phyloP scores from a whole-genome alignment of 192 early-diverging fungal genomes.

The Rhizoclosmatium globosum region DNA sequence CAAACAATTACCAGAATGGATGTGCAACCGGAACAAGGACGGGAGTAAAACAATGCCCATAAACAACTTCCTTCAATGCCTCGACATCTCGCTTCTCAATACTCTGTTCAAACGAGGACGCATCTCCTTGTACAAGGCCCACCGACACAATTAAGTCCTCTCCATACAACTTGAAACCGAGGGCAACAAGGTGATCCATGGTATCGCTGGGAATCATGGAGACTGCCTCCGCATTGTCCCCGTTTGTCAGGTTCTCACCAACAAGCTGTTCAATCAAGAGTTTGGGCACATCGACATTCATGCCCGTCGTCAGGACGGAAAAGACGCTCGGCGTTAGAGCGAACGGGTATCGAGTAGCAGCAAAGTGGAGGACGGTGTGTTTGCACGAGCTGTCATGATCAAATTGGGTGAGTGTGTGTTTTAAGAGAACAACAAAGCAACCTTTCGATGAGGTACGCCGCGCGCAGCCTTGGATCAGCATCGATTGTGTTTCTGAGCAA shows the following conservation, averaged over 20 bases:
- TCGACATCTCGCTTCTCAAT: background rate
- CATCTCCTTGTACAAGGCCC: background rate
- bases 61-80: conserved; percentile 7
- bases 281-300: conserved; percentile 25
- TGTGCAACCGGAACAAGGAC: conserved; percentile 1
- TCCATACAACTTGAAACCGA: conserved; percentile 34
- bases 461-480: conserved; percentile 13
- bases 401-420: background rate
- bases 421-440: background rate
- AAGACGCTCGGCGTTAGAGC: conserved; percentile 30
- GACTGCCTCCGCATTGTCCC: background rate
- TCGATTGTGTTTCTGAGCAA: background rate
- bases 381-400: conserved; percentile 7
- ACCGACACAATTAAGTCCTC: conserved; percentile 14
- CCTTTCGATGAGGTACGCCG: conserved; percentile 16
- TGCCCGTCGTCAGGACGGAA: conserved; percentile 16
- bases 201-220: conserved; percentile 23
- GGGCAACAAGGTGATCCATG: conserved; percentile 32
- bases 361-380: conserved; percentile 23
- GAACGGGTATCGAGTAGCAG: background rate
- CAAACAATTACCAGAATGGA: conserved; percentile 17
- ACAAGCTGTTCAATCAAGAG: conserved; percentile 19
- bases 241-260: background rate
- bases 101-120: background rate
- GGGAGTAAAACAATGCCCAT: conserved; percentile 26